Evolutionary conservation across 768 basidiomycete genomes (phyloP), one percentile per base, ranked within the genome.

Genomic region (Polyporus arcularius): DNA sequence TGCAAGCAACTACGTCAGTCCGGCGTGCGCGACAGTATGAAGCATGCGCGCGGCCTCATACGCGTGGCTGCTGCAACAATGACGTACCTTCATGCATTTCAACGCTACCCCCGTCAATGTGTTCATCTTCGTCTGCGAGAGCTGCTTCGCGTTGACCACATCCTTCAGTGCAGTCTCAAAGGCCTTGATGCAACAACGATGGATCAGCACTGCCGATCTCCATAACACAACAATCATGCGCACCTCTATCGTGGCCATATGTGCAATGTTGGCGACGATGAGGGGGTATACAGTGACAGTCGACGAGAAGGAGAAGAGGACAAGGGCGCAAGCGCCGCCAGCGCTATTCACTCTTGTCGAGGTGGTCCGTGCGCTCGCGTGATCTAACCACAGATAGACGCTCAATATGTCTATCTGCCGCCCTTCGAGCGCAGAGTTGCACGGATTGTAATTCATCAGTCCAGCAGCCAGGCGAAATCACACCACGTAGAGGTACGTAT

Each of bases 51-150:
- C 53, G 28, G 28, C 53, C 42, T 52, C 46, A 21, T 14, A 18
- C 41, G 35, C 41, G 18, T 14, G n/a, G 16, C 52, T 43, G 57
- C n/a, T 41, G 53, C 18, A 53, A 48, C 7, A 2, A 26, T 26
- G 21, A 74, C 87, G 68, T 70, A 94, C 95, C 76, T 88, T 79
- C 76, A 96, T 85, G 47, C 83, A 84, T 71, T 85, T 87, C 78
- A 94, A 74, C 2, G 93, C 88, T 53, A 89, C 79, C 59, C 90
- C 87, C 2, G 88, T 92, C 67, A 98, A 72, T 67, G 75, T 82
- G 50, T 78, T 80, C 82, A 99, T 90, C 79, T 92, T 93, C 18
- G 94, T 90, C 32, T 86, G 88, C 15, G 94, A 96, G 57, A 98
- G 76, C 59, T 92, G 85, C 73, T 93, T 94, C 60, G 87, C 87